Percentiles rank a stretch among this genome's conserved stretches.
phyloP scores from a whole-genome alignment of 768 basidiomycete species.

The Roridomyces roridus region DNA sequence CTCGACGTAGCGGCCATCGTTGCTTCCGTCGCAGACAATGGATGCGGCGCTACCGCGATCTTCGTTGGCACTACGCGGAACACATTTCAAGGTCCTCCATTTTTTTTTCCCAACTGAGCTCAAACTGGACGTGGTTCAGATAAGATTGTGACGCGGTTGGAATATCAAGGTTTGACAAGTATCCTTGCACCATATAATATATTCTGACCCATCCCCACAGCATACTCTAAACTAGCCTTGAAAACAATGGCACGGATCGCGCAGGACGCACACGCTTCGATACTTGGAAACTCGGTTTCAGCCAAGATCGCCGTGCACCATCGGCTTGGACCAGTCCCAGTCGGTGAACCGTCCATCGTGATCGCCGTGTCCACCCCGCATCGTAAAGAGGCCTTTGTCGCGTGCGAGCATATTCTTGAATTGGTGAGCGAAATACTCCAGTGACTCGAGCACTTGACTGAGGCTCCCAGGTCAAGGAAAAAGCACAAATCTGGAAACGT shows the following conservation, averaged over 20 bases:
- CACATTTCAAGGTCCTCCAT: conserved; percentile 73
- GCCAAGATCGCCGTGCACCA: conserved; percentile 63
- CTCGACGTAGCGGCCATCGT: conserved; percentile 67
- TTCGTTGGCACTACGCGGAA: conserved; percentile 91
- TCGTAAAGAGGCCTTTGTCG: conserved; percentile 79
- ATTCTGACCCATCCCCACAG: conserved; percentile 30
- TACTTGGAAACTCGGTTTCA: conserved; percentile 47
- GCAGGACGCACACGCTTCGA: conserved; percentile 45
- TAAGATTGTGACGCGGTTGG: conserved; percentile 71
- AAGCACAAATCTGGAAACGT: conserved; percentile 90
- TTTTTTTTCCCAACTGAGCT: neutral
- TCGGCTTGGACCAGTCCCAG: conserved; percentile 77
- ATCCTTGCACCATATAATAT: neutral
- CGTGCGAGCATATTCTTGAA: conserved; percentile 86
- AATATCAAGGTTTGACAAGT: conserved; percentile 62
- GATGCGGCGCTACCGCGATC: conserved; percentile 73
- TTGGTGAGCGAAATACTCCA: no score
- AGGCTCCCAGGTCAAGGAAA: conserved; percentile 81
- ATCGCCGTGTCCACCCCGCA: conserved; percentile 87
- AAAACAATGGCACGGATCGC: conserved; percentile 76
- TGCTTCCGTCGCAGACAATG: conserved; percentile 64
- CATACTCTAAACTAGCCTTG: conserved; percentile 81
- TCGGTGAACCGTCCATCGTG: conserved; percentile 83
- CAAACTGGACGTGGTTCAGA: conserved; percentile 48
- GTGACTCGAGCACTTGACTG: no score